These are phyloP conservation scores for Rhodotorula sp. DNA, from an alignment of 1,284 basidiomycete genomes.

Conservation along the genomic window DNA sequence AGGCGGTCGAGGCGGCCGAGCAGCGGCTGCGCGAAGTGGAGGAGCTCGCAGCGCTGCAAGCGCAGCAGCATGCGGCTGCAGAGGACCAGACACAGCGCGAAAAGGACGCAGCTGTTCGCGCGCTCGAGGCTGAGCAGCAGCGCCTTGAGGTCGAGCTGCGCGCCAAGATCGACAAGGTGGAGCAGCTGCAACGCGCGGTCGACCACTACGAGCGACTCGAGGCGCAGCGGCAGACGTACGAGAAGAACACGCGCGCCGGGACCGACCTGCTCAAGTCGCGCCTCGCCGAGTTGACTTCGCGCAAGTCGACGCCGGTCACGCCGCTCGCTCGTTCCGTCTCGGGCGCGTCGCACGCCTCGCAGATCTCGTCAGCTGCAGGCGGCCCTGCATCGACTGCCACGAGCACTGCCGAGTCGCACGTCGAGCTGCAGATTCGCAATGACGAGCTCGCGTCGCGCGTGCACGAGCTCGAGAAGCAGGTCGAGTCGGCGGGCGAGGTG, in stretches of 20 bases:
- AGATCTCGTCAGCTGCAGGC: background rate
- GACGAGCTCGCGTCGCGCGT: slow-evolving; percentile 17
- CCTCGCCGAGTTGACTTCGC: slow-evolving; percentile 13
- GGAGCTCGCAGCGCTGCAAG: slow-evolving; percentile 15
- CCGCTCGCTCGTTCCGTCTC: background rate
- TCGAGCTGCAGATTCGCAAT: slow-evolving; percentile 25
- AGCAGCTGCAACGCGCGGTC: slow-evolving; percentile 4
- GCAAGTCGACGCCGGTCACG: background rate
- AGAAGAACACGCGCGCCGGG: background rate
- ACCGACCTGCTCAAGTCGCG: slow-evolving; percentile 26
- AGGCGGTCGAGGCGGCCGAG: slow-evolving; percentile 12
- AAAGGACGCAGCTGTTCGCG: slow-evolving; percentile 16
- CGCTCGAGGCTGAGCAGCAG: background rate
- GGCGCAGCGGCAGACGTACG: slow-evolving; percentile 5
- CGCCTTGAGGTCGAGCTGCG: background rate
- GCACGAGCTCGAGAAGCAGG: slow-evolving; percentile 15
- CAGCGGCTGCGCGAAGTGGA: slow-evolving; percentile 23
- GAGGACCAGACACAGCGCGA: slow-evolving; percentile 15
- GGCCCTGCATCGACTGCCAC: background rate
- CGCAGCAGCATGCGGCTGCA: background rate
- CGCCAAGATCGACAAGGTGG: background rate
- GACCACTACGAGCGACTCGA: slow-evolving; percentile 8
- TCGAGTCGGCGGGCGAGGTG: background rate
- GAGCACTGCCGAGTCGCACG: background rate
- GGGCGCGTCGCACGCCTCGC: background rate